Base-by-base conservation (phyloP, 306 rosid species). In the Benincasa hispida region DNA sequence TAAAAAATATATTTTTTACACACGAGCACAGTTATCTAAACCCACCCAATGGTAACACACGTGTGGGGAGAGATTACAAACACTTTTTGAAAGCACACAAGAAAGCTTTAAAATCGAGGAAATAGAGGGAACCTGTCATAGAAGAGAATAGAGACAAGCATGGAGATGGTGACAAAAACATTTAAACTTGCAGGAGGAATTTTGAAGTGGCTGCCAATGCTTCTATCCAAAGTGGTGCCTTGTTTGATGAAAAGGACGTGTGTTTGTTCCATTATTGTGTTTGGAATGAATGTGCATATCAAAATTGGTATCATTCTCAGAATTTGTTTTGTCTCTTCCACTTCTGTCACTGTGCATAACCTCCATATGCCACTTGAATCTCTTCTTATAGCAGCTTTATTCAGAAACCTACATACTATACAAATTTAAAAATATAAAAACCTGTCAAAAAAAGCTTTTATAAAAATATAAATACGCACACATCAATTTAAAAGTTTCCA, bases 281-380 rank as follows among this genome's bases (percentile, higher is more conserved):
- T 86, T 0, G 98, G 98, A 34, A 91, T 79, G 72, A 94, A 76
- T 48, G 89, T 91, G 45, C 89, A 84, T 12, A 87, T 51, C 88
- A 88, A 81, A 76, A 91, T 82, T 13, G 91, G 89, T 17, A 81
- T 63, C 98, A 94, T 88, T n/a, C 92, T 80, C 72, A 90, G 63
- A 67, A 90, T 84, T 82, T 90, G 97, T 74, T 94, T 94, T 18
- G 95, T 88, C 75, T 88, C 91, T 76, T 94, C 98, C 39, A 94
- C 97, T 89, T 94, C 92, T 1, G 97, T 88, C 72, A 94, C 87
- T 5, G 97, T 79, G 83, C 96, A 87, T 1, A 82, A 35, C 77
- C 24, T 79, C 90, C 88, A 87, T 41, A 81, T 66, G 75, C 58
- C 48, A 9, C 79, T 78, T 35, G 85, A 82, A 21, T 80, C 75